Percentiles rank a stretch among this genome's conserved stretches.
phyloP scores from a whole-genome alignment of 2,329 filamentous ascomycete genomes.

The Seiridium cupressi region DNA sequence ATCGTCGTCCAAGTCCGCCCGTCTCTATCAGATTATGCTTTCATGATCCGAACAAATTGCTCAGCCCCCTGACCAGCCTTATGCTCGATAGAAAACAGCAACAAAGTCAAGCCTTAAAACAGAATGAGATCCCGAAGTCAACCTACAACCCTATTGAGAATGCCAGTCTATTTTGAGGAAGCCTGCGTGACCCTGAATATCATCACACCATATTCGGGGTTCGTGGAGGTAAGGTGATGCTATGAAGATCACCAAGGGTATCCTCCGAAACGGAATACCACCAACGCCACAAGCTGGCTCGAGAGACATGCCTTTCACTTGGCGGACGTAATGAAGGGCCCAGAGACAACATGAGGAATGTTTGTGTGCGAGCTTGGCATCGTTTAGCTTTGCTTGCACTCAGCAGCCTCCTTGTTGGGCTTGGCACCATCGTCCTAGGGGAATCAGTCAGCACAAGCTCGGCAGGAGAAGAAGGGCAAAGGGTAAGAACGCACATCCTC shows the following conservation, averaged over 20 bases:
- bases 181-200: constrained; percentile 17
- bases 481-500: constrained; percentile 61
- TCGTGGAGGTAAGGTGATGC: background rate
- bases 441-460: background rate
- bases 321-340: background rate
- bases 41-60: background rate
- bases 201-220: constrained; percentile 22
- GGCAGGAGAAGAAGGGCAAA: background rate
- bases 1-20: constrained; percentile 16
- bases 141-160: constrained; percentile 25
- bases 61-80: constrained; percentile 13
- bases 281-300: background rate
- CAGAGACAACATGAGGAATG: background rate
- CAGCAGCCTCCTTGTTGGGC: constrained; percentile 90
- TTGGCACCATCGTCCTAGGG: constrained; percentile 80
- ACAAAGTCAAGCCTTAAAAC: constrained; percentile 31
- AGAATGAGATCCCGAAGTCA: constrained; percentile 30
- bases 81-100: constrained; percentile 24
- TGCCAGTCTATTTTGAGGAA: constrained; percentile 30
- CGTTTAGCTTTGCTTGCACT: constrained; percentile 91
- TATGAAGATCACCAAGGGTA: background rate
- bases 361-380: background rate
- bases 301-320: background rate
- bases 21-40: constrained; percentile 16
- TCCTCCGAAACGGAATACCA: background rate